phyloP scores from a whole-genome alignment of 345 rosid species.

The Zanthoxylum bungeanum region DNA sequence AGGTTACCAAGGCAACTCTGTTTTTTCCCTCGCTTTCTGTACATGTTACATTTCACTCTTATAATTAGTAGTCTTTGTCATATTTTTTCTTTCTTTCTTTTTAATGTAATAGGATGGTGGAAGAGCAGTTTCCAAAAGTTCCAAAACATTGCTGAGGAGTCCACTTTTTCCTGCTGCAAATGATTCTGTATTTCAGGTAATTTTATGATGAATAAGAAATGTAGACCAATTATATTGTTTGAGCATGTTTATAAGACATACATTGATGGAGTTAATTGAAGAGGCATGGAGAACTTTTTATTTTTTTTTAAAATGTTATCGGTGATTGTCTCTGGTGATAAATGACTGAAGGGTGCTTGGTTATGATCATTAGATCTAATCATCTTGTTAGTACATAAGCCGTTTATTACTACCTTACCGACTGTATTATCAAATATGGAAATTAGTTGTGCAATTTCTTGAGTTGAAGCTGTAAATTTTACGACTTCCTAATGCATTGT shows the following conservation, averaged over 20 bases:
- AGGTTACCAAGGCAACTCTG: slow-evolving; percentile 1
- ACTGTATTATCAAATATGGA: not conserved
- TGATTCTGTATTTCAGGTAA: slow-evolving; percentile 71
- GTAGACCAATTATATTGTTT: not conserved
- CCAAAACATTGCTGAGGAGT: slow-evolving; percentile 36
- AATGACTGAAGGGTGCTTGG: not conserved
- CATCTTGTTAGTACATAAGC: not conserved
- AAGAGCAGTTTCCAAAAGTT: slow-evolving; percentile 50
- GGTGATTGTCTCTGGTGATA: not conserved
- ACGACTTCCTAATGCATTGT: no score
- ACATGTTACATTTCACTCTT: not conserved
- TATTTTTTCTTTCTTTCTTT: not conserved
- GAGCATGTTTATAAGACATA: not conserved
- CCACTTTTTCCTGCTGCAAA: slow-evolving; percentile 53
- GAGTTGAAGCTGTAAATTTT: not conserved
- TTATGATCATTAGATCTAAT: not conserved
- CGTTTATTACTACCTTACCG: not conserved
- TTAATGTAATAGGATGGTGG: slow-evolving; percentile 59
- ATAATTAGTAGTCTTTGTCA: slow-evolving; percentile 3
- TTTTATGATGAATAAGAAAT: not conserved
- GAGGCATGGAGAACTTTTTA: not conserved
- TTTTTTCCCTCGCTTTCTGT: not conserved
- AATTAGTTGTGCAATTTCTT: not conserved
- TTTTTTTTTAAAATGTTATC: not conserved
- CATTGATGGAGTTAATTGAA: not conserved